Conservation (phyloP, 352 stramenopile species). For the Nothophytophthora sp. region DNA sequence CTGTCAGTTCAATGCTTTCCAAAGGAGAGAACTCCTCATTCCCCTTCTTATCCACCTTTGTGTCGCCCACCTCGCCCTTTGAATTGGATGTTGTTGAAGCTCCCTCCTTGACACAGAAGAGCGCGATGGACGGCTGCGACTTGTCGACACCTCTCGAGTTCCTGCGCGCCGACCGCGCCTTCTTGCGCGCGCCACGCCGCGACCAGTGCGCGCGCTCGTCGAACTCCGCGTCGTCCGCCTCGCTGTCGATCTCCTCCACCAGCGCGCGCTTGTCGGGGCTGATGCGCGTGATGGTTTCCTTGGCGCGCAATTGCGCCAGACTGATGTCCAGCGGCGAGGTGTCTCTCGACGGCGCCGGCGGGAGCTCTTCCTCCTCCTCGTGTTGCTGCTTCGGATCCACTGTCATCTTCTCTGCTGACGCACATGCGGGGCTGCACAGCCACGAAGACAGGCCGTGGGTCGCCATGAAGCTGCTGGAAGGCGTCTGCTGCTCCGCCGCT, state of each 20-base stretch:
- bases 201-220: slow-evolving; percentile 69
- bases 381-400: slow-evolving; percentile 4
- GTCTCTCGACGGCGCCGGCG: slow-evolving; percentile 10
- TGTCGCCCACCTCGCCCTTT: neutral
- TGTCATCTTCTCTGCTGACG: neutral
- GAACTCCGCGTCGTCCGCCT: slow-evolving; percentile 74
- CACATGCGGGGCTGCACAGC: slow-evolving; percentile 24
- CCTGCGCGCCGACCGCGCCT: slow-evolving; percentile 27
- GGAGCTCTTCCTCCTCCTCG: neutral
- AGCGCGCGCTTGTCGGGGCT: slow-evolving; percentile 52
- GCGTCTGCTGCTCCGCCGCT: slow-evolving; percentile 1
- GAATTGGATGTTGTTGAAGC: neutral
- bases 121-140: slow-evolving; percentile 63
- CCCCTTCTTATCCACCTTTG: neutral
- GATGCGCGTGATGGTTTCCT: slow-evolving; percentile 50
- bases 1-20: neutral
- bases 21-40: slow-evolving; percentile 6
- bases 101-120: slow-evolving; percentile 52
- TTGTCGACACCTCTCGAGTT: slow-evolving; percentile 24
- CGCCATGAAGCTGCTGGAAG: slow-evolving; percentile 19
- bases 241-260: slow-evolving; percentile 72
- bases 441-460: slow-evolving; percentile 40
- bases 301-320: slow-evolving; percentile 34
- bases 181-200: slow-evolving; percentile 35
- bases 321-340: slow-evolving; percentile 47